Evolutionary conservation across 805 yeast species (phyloP).

Genomic region (Candida mattraensis): DNA sequence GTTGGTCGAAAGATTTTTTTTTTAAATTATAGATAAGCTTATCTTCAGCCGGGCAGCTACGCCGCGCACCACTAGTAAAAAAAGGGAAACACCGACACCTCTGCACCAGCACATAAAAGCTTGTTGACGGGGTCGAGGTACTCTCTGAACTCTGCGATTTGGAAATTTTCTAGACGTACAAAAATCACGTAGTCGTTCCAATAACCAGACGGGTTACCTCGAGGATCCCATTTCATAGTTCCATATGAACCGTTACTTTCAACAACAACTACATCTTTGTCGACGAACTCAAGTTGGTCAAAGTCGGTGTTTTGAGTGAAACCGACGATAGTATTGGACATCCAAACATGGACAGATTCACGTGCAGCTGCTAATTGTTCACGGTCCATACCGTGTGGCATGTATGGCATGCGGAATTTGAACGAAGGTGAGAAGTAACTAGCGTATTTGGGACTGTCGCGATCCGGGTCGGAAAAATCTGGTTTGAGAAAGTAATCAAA

Average conservation of each 20-base stretch:
- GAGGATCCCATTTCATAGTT: conserved; percentile 6
- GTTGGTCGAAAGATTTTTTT: no score
- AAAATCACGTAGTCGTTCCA: conserved; percentile 9
- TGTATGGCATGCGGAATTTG: conserved; percentile 5
- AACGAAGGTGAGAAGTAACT: conserved; percentile 1
- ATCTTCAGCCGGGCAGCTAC: no score
- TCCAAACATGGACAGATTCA: no score
- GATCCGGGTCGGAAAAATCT: conserved; percentile 4
- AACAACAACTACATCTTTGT: conserved; percentile 2
- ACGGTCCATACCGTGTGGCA: conserved; percentile 4
- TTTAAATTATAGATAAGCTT: no score
- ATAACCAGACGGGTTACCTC: conserved; percentile 3
- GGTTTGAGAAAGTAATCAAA: conserved; percentile 3
- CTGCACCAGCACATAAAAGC: conserved; percentile 8
- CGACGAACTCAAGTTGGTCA: conserved; percentile 1
- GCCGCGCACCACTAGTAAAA: no score
- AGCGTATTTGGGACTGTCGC: conserved; percentile 5
- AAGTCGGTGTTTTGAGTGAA: conserved; percentile 3
- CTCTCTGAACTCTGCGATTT: conserved; percentile 5
- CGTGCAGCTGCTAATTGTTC: no score
- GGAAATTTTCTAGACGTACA: conserved; percentile 3
- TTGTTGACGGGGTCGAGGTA: conserved; percentile 7
- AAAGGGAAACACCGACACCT: conserved; percentile 5
- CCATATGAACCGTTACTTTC: conserved; percentile 7
- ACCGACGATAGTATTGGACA: conserved; percentile 3